Evolutionary conservation across 805 yeast genomes (phyloP).

Genomic region (Teunomyces stri): DNA sequence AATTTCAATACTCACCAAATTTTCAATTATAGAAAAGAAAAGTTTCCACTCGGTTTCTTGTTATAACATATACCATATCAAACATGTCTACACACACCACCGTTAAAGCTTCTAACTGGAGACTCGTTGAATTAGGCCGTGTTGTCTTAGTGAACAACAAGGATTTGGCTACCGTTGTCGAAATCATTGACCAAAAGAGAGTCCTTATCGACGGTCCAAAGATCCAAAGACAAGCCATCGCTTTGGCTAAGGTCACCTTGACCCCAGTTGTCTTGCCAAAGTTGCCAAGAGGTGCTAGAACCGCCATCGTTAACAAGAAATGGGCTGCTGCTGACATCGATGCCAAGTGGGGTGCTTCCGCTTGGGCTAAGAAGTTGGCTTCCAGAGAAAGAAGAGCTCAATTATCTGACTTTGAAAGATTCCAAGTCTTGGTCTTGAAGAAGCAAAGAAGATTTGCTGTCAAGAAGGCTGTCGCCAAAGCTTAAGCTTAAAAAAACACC

Average conservation of each 20-base stretch:
- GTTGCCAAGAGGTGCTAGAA: conserved; percentile 93
- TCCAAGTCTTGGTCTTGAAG: conserved; percentile 97
- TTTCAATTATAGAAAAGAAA: conserved; percentile 1
- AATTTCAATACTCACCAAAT: conserved; percentile 5
- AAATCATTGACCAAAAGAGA: conserved; percentile 98
- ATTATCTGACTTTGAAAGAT: conserved; percentile 97
- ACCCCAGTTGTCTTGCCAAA: conserved; percentile 85
- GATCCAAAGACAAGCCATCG: conserved; percentile 88
- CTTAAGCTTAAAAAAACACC: conserved; percentile 44
- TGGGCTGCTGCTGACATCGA: conserved; percentile 89
- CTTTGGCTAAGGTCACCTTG: conserved; percentile 84
- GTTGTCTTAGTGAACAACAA: conserved; percentile 84
- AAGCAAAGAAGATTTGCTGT: conserved; percentile 96
- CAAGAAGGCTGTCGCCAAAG: conserved; percentile 96
- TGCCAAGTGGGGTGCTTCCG: conserved; percentile 86
- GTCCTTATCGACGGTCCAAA: conserved; percentile 97
- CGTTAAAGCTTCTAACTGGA: conserved; percentile 98
- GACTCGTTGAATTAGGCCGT: conserved; percentile 99
- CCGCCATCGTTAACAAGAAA: conserved; percentile 82
- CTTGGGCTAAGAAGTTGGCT: conserved; percentile 99
- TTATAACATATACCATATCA: conserved; percentile 4
- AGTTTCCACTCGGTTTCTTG: conserved; percentile 3
- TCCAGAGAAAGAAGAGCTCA: conserved; percentile 90
- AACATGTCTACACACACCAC: conserved; percentile 37
- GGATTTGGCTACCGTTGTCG: conserved; percentile 96